Conservation (phyloP, 257 asterid species). For the Craterostigma plantagineum region DNA sequence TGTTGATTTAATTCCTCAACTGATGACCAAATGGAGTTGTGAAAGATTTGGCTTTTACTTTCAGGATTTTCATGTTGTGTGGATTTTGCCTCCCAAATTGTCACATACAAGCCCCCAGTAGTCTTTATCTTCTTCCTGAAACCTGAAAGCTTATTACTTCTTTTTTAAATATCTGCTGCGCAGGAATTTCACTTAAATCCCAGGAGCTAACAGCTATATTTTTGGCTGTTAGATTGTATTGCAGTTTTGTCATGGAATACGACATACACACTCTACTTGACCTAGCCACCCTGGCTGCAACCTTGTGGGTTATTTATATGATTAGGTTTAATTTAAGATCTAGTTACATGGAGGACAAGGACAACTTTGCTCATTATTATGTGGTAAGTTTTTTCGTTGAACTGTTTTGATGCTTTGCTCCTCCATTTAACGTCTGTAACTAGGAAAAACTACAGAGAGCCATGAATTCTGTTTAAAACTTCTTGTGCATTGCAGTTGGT, state of each 20-base stretch:
- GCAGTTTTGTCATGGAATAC: conserved; percentile 93
- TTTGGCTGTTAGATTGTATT: conserved; percentile 82
- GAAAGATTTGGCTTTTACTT: too few species aligned
- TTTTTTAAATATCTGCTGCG: conserved; percentile 5
- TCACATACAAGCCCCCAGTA: too few species aligned
- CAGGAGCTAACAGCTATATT: conserved; percentile 92
- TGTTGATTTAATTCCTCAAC: too few species aligned
- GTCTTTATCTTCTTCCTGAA: too few species aligned
- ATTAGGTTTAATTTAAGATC: conserved; percentile 61
- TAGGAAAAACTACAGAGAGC: too few species aligned
- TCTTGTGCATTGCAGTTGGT: conserved; percentile 19
- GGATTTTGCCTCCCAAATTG: too few species aligned
- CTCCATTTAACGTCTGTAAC: too few species aligned
- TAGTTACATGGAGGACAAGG: conserved; percentile 84
- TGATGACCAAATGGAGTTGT: too few species aligned
- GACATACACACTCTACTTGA: conserved; percentile 92
- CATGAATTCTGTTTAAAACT: too few species aligned
- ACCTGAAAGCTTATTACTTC: too few species aligned
- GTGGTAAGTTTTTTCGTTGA: conserved; percentile 39
- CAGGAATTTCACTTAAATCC: conserved; percentile 86
- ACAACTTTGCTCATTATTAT: conserved; percentile 51
- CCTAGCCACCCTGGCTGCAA: conserved; percentile 75
- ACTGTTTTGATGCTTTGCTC: conserved; percentile 1
- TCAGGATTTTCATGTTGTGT: too few species aligned
- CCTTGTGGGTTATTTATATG: conserved; percentile 86